Evolutionary conservation across 2,329 filamentous ascomycete genomes (phyloP), one percentile per base, ranked within the genome.

Genomic region (Talaromyces atroroseus): DNA sequence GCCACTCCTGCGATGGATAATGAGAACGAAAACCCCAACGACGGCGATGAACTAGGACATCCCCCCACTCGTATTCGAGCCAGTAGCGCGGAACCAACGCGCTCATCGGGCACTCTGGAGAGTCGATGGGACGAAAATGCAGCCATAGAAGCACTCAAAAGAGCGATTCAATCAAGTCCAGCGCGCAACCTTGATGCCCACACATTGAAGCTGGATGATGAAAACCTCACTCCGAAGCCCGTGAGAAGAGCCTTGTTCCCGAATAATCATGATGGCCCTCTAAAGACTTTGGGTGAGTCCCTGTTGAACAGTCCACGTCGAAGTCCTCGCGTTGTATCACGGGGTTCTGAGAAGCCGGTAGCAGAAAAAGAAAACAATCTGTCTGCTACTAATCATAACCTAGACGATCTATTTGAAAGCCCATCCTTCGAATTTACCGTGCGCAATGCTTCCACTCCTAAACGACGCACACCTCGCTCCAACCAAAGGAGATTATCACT

Each of bases 361-460:
- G 72, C 74, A 49, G 81, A 85, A 58, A 85, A 85, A 63, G 83
- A 86, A 66, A 85, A 86, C 60, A 71, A 71, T 49, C 76, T 74
- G 12, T 76, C 78, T 5, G 65, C 68, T 10, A 58, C 68, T 20
- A 69, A 74, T 38, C 80, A 85, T 59, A 79, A 81, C 36, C 69
- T 88, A 5, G 80, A 83, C 42, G 78, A 81, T 50, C 78, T 94
- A 4, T 92, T 94, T 64, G 84, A 86, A 56, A 80, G 86, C 54
- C 74, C 55, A 60, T 66, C 62, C 68, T 79, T 63, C 77, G 67
- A 71, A 72, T 52, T 85, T 75, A 52, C 85, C 78, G 3, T 82
- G 78, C 59, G 78, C 78, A 58, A 81, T 80, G 80, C 78, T 66
- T 73, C 76, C 56, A 70, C 75, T 36, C 76, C 76, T 51, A 72